A percentile compares a stretch with the other conserved stretches of the same genome.
Evolutionary conservation across 2,329 filamentous ascomycete genomes (phyloP).

Genomic region (Phoma herbarum): DNA sequence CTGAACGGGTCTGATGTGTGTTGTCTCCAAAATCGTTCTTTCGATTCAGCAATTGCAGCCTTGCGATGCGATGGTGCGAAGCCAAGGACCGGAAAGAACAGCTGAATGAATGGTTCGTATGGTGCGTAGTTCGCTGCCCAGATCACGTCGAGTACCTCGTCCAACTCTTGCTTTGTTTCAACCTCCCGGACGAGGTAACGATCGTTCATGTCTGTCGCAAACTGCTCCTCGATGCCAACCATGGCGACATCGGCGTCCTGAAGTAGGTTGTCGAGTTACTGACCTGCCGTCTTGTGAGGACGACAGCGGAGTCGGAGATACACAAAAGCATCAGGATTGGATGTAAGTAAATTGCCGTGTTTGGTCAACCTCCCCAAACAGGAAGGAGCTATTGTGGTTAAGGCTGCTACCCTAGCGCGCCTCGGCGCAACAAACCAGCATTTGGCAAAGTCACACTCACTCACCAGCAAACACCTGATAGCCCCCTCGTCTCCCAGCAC

Average conservation of each 20-base stretch:
- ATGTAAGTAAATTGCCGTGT: constrained; percentile 33
- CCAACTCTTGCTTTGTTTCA: constrained; percentile 40
- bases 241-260: constrained; percentile 32
- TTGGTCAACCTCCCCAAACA: constrained; percentile 33
- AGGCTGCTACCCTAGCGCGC: constrained; percentile 23
- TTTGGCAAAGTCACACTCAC: constrained; percentile 31
- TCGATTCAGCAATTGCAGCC: constrained; percentile 39
- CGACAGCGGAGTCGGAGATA: constrained; percentile 40
- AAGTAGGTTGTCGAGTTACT: constrained; percentile 23
- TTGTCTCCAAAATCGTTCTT: constrained; percentile 43
- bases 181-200: constrained; percentile 41
- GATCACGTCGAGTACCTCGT: constrained; percentile 44
- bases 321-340: constrained; percentile 32
- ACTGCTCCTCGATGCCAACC: constrained; percentile 28
- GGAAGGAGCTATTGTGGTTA: constrained; percentile 32
- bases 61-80: constrained; percentile 38
- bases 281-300: constrained; percentile 30
- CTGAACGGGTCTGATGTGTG: constrained; percentile 39
- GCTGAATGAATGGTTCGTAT: constrained; percentile 47
- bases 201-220: constrained; percentile 27
- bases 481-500: constrained; percentile 26
- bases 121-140: constrained; percentile 48
- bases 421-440: constrained; percentile 32
- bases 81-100: constrained; percentile 47
- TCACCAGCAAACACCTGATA: constrained; percentile 22